phyloP scores from a whole-genome alignment of 495 filamentous ascomycete genomes.

The Aspergillus indologenus region DNA sequence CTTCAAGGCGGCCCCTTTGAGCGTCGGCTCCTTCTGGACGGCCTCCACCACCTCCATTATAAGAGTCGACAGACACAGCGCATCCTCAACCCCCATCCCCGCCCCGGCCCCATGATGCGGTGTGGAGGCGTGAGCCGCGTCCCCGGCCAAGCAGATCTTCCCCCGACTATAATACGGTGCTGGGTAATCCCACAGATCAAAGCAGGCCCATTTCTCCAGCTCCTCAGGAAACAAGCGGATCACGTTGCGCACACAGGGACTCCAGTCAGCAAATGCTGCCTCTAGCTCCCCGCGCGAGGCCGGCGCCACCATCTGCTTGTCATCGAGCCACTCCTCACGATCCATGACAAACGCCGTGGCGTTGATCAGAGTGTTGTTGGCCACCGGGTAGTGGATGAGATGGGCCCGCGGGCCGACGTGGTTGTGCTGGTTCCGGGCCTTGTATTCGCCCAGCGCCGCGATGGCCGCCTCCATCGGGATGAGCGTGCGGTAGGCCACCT shows the following conservation, averaged over 20 bases:
- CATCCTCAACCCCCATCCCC: constrained; percentile 38
- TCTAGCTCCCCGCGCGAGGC: neutral
- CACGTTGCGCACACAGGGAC: constrained; percentile 15
- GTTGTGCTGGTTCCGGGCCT: constrained; percentile 2
- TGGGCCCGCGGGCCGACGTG: constrained; percentile 22
- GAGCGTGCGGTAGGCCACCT: constrained; percentile 49
- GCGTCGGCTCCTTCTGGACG: too few relatives aligned
- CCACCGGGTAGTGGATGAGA: constrained; percentile 18
- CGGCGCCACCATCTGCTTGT: neutral
- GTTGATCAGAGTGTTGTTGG: constrained; percentile 24
- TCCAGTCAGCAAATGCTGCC: neutral
- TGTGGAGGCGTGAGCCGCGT: constrained; percentile 44
- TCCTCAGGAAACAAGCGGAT: constrained; percentile 25
- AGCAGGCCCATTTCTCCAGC: constrained; percentile 36
- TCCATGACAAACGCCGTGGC: constrained; percentile 23
- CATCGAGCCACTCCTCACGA: constrained; percentile 14
- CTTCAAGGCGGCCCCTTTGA: too few relatives aligned
- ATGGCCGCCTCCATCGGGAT: constrained; percentile 44
- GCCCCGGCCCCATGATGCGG: constrained; percentile 44
- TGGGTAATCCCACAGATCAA: constrained; percentile 35
- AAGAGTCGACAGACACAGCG: too few relatives aligned
- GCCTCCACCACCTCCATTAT: too few relatives aligned
- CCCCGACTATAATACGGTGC: constrained; percentile 28
- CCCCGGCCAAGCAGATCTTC: constrained; percentile 33
- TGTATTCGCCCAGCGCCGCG: constrained; percentile 32